Evolutionary conservation across 176 grass and related monocot genomes (phyloP).

Genomic region (Chrysopogon serrulatus): DNA sequence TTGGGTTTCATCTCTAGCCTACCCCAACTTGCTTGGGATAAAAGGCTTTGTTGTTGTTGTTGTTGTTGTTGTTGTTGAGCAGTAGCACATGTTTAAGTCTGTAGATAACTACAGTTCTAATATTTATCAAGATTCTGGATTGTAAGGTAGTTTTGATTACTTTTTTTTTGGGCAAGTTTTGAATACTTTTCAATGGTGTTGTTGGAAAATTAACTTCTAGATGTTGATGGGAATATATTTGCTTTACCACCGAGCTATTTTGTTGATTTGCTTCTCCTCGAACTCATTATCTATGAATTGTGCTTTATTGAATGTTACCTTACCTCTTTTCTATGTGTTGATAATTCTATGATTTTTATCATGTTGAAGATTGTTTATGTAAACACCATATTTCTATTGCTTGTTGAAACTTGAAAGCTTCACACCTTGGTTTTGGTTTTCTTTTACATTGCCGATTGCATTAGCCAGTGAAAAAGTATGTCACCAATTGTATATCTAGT

Average conservation of each 20-base stretch:
- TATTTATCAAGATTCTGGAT: conserved; percentile 7
- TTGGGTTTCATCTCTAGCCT: no score
- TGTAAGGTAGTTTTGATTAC: background rate
- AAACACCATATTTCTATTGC: background rate
- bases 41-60: no score
- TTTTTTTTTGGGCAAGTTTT: no score
- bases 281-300: conserved; percentile 4
- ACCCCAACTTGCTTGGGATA: no score
- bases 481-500: background rate
- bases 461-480: background rate
- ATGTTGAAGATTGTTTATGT: conserved; percentile 1
- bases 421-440: background rate
- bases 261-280: background rate
- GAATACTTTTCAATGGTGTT: background rate
- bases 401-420: background rate
- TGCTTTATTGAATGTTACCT: background rate
- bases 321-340: background rate
- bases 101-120: background rate
- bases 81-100: background rate
- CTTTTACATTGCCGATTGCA: background rate
- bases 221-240: background rate
- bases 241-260: background rate
- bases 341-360: conserved; percentile 14
- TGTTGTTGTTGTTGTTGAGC: no score
- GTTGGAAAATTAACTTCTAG: background rate